Evolutionary conservation across 2,329 filamentous ascomycete genomes (phyloP), one percentile per base, ranked within the genome.

Genomic region (Pseudogymnoascus sp.): DNA sequence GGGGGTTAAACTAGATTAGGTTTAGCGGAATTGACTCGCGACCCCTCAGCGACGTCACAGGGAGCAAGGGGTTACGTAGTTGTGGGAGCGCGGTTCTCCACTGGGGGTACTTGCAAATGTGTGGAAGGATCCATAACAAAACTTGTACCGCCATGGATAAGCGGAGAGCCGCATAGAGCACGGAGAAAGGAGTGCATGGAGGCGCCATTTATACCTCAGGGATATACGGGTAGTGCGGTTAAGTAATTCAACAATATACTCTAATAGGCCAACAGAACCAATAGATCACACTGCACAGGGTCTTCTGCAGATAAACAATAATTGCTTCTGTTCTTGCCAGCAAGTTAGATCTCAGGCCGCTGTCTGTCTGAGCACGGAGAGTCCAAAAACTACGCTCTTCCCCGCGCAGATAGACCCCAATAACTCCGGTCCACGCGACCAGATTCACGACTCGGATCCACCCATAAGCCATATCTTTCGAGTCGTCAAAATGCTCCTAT

Each of bases 11-110:
- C 47, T 20, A 6, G n/a, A 32, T 32, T 1, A 2, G 6, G 47
- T 18, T 54, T 8, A 3, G 47, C 1, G n/a, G 12, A 1, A 3
- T 54, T 54, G 47, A 54, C 47, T 54, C 47, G 47, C 28, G 11
- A 32, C 47, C 47, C 47, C 47, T 54, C 47, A 54, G 12, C 47
- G 47, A 54, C 47, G 47, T 54, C 47, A 54, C n/a, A 54, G 47
- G 25, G 47, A 54, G 28, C 47, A 54, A 12, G 47, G 47, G 47
- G 47, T 12, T 54, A 54, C 28, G 47, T 54, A 54, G 43, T 32
- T 54, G 9, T 54, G 7, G 25, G 8, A 12, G 2, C 12, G 11
- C 20, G 25, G 25, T 54, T 32, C 28, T 32, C 47, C 47, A 32
- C 47, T 32, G 47, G 47, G 25, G 47, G 47, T 54, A 54, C 47